Evolutionary conservation across 2,329 filamentous ascomycete species (phyloP).

Genomic region (Alternaria panax): DNA sequence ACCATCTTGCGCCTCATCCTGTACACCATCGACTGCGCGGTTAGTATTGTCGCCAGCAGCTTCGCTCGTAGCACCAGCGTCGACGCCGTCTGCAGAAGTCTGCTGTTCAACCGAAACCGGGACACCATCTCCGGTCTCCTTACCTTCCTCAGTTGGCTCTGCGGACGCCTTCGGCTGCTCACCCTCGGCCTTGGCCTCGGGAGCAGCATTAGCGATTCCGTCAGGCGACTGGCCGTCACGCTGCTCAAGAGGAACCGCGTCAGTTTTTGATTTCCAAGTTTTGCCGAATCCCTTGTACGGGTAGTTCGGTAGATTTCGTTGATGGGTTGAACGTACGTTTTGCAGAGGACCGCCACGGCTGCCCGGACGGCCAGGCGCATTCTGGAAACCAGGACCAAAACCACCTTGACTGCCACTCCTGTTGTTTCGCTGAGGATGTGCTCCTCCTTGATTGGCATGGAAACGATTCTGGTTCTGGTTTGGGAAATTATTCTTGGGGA

Average conservation of each 20-base stretch:
- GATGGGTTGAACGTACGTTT: constrained; percentile 46
- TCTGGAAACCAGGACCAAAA: constrained; percentile 39
- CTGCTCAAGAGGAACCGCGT: constrained; percentile 33
- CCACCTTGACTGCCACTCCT: constrained; percentile 53
- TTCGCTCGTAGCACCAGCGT: constrained; percentile 14
- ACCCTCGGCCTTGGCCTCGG: constrained; percentile 42
- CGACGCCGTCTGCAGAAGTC: constrained; percentile 10
- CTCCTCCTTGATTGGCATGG: constrained; percentile 71
- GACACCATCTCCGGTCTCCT: constrained; percentile 21
- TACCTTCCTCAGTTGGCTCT: constrained; percentile 43
- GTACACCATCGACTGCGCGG: constrained; percentile 25
- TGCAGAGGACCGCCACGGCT: constrained; percentile 39
- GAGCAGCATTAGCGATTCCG: constrained; percentile 41
- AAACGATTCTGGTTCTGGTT: constrained; percentile 78
- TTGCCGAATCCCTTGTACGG: constrained; percentile 15
- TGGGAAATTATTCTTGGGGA: constrained; percentile 69
- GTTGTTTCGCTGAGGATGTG: constrained; percentile 49
- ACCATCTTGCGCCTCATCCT: constrained; percentile 22
- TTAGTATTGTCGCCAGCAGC: constrained; percentile 25
- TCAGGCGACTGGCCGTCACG: constrained; percentile 43
- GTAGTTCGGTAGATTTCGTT: constrained; percentile 22
- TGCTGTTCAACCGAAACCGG: constrained; percentile 15
- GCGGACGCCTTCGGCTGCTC: constrained; percentile 31
- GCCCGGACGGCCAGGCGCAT: constrained; percentile 39
- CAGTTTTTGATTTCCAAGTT: constrained; percentile 29